Evolutionary conservation across 164 flowering plant genomes (phyloP).

Genomic region (Aristolochia californica): DNA sequence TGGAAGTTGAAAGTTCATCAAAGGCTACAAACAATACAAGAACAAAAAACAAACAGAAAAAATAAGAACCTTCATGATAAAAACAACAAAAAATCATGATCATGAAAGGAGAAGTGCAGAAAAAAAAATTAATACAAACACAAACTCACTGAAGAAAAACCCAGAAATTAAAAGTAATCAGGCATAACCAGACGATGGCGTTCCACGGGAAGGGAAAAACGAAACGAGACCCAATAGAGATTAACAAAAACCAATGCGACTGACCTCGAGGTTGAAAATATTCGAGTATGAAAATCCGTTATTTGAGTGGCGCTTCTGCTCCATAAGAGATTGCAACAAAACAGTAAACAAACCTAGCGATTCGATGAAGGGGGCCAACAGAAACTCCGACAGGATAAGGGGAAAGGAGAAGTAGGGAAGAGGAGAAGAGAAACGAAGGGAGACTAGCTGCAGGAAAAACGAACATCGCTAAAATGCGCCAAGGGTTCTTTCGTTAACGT

Average conservation of each 20-base stretch:
- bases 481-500: too few relatives aligned
- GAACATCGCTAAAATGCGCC: neutral
- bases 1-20: conserved; percentile 75
- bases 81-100: too few relatives aligned
- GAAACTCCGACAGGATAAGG: too few relatives aligned
- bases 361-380: too few relatives aligned
- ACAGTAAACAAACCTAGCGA: too few relatives aligned
- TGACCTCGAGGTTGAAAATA: conserved; percentile 89
- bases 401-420: neutral
- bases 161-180: neutral
- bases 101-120: neutral
- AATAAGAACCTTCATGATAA: too few relatives aligned
- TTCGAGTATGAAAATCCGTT: conserved; percentile 38
- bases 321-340: conserved; percentile 26
- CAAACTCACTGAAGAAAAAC: conserved; percentile 1
- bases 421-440: neutral
- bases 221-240: conserved; percentile 8
- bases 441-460: neutral
- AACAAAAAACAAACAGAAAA: conserved; percentile 5
- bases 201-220: neutral
- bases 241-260: conserved; percentile 10
- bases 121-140: neutral
- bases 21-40: conserved; percentile 41
- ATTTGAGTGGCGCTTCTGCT: conserved; percentile 27
- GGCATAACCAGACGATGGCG: too few relatives aligned